Conservation (phyloP, 257 asterid genomes). For the Nyctanthes arbortristis region DNA sequence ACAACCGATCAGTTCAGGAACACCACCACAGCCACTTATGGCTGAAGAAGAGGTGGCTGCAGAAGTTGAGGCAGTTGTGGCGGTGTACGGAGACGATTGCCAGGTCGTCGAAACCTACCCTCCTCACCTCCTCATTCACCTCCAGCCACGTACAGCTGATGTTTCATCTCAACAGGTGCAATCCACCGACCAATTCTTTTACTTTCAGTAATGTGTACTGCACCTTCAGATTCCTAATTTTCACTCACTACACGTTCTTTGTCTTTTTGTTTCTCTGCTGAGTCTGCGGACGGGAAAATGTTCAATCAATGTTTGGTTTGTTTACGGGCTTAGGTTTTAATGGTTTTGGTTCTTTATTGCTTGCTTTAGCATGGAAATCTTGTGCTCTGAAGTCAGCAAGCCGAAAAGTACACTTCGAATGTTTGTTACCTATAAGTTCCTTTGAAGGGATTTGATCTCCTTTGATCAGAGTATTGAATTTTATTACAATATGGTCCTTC, state of each 20-base stretch:
- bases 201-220: neutral
- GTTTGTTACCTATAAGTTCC: neutral
- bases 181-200: neutral
- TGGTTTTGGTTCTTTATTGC: neutral
- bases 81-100: slow-evolving; percentile 84
- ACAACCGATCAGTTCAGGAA: neutral
- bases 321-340: neutral
- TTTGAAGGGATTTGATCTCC: neutral
- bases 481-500: neutral
- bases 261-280: neutral
- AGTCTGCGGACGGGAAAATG: neutral
- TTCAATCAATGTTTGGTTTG: neutral
- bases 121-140: slow-evolving; percentile 71
- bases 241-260: no score
- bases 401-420: neutral
- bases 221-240: neutral
- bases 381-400: neutral
- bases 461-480: neutral
- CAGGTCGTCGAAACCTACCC: slow-evolving; percentile 52
- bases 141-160: slow-evolving; percentile 90
- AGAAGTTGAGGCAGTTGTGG: slow-evolving; percentile 75
- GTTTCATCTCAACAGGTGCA: slow-evolving; percentile 75
- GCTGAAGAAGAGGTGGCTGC: slow-evolving; percentile 63
- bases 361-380: neutral
- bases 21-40: slow-evolving; percentile 30